Conservation (phyloP, 1,139 yeast genomes). For the Candida glucosophila region DNA sequence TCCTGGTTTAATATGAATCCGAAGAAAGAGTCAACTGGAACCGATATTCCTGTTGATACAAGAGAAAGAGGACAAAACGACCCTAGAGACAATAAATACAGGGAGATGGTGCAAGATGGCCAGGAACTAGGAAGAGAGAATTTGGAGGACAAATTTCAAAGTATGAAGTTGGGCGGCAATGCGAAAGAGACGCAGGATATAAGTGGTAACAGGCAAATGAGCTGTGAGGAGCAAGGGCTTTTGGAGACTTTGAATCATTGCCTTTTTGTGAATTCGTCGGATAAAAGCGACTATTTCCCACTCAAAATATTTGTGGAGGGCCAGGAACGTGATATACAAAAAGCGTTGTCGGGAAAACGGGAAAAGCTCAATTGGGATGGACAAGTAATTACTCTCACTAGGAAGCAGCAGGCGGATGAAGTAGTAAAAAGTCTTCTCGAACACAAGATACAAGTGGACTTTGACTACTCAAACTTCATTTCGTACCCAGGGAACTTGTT, state of each 20-base stretch:
- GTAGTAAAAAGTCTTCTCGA: conserved; percentile 4
- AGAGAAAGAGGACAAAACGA: not conserved
- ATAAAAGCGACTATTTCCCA: conserved; percentile 4
- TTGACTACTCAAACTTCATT: conserved; percentile 33
- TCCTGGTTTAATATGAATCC: too few relatives aligned
- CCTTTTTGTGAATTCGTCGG: conserved; percentile 3
- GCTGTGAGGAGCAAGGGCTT: conserved; percentile 1
- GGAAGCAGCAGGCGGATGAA: conserved; percentile 4
- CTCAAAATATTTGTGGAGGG: conserved; percentile 3
- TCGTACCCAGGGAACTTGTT: conserved; percentile 63
- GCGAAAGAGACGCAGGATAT: not conserved
- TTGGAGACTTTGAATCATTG: conserved; percentile 3
- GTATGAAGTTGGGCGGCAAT: not conserved
- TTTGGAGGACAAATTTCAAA: too few relatives aligned
- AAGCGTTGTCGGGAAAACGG: conserved; percentile 3
- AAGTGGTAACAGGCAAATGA: not conserved
- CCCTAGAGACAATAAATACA: not conserved
- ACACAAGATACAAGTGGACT: conserved; percentile 5
- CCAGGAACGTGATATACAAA: conserved; percentile 2
- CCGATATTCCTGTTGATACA: not conserved
- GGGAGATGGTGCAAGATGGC: conserved; percentile 1
- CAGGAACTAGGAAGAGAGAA: not conserved
- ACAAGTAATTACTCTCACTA: conserved; percentile 1
- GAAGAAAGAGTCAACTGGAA: not conserved
- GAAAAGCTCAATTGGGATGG: conserved; percentile 2